These are phyloP conservation scores for Tribonema minus DNA, from an alignment of 108 stramenopile species.

Conservation along the genomic window DNA sequence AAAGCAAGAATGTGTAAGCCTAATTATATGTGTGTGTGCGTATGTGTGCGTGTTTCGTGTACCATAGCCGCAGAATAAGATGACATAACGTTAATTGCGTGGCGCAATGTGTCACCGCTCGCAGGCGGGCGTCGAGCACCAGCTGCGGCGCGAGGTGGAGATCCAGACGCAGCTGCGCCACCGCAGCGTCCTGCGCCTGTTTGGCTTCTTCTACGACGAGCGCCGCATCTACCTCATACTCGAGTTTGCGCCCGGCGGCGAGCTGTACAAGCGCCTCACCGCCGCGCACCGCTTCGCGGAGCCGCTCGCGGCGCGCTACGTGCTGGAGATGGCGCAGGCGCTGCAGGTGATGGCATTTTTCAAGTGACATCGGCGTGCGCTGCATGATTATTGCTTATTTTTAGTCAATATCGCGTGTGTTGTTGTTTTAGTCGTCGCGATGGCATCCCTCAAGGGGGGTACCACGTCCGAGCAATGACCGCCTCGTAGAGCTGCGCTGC, in stretches of 20 bases:
- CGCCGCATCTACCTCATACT: constrained; percentile 94
- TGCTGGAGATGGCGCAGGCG: constrained; percentile 75
- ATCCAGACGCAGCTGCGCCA: constrained; percentile 73
- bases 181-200: constrained; percentile 76
- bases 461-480: too few species aligned
- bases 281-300: constrained; percentile 65
- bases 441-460: too few species aligned
- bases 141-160: constrained; percentile 80
- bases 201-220: constrained; percentile 94
- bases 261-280: constrained; percentile 86
- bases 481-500: too few species aligned
- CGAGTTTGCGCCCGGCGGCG: constrained; percentile 88
- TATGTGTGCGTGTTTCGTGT: constrained; percentile 31
- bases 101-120: constrained; percentile 79
- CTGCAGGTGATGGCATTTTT: too few species aligned
- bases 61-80: too few species aligned
- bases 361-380: too few species aligned
- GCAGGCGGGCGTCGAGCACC: constrained; percentile 89
- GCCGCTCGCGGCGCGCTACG: constrained; percentile 71
- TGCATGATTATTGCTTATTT: too few species aligned
- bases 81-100: too few species aligned
- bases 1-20: not conserved
- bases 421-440: too few species aligned
- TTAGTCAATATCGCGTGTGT: too few species aligned
- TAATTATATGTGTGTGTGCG: not conserved